Evolutionary conservation across 2,329 filamentous ascomycete genomes (phyloP), one percentile per base, ranked within the genome.

Genomic region (Spiromastix sp.): DNA sequence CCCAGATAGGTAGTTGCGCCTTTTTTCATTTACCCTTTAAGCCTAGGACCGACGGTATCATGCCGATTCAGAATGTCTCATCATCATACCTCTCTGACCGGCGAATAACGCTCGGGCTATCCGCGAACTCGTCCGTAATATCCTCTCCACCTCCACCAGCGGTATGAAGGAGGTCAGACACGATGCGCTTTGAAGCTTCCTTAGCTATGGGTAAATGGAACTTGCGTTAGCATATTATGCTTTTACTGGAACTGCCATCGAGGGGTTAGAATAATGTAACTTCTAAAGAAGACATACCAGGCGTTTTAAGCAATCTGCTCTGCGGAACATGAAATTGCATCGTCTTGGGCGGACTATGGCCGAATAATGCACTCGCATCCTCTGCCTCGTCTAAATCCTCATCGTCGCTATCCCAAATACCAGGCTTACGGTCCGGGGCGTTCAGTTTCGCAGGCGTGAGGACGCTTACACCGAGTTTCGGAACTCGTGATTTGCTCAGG

Each of bases 331-430:
- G 66, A 40, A 69, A 69, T 34, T 68, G 66, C 63, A 69, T 68
- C 9, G 66, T 69, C 67, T 96, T 96, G 0, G 91, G 91, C 18
- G 91, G 91, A 51, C 85, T 94, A 60, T 86, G 80, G 4, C 79
- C 84, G 31, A 73, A 59, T 15, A 62, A 56, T 5, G 72, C 72
- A 39, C 81, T 79, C 4, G 74, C 52, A 27, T 70, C 74, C 16
- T 69, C 70, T 28, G 69, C 61, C 11, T 65, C 61, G 25, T 74
- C 74, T 32, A 79, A 74, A 7, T 77, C 74, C 31, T 81, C 80
- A 37, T 77, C 78, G 42, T 86, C 80, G 48, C 78, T 82, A 35
- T 87, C 80, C 79, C 85, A 91, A 12, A 61, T 45, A 16, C 33
- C 66, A 60, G 57, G 69, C 67, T 47, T 46, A 12, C 49, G 50